Evolutionary conservation across 202 grass and related monocot species (phyloP).

Genomic region (Setaria italica): DNA sequence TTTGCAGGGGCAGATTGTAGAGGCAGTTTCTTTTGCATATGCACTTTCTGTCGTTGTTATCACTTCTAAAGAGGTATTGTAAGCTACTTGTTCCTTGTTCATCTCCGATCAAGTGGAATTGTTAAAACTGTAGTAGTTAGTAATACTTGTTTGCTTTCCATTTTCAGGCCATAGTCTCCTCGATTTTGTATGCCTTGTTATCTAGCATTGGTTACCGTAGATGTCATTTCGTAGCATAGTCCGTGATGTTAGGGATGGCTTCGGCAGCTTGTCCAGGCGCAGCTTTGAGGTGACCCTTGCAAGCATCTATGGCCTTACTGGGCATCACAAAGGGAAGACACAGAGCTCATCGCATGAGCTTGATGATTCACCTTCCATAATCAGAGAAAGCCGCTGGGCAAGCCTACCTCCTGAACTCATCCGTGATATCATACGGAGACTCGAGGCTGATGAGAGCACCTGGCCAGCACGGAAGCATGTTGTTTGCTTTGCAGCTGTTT

Average conservation of each 20-base stretch:
- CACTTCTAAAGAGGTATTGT: constrained; percentile 11
- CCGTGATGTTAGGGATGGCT: constrained; percentile 91
- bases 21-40: constrained; percentile 14
- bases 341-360: constrained; percentile 76
- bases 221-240: constrained; percentile 99
- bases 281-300: constrained; percentile 90
- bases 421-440: constrained; percentile 76
- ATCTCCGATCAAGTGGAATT: not conserved
- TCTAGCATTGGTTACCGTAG: constrained; percentile 36
- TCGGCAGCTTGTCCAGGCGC: constrained; percentile 83
- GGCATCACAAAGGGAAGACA: constrained; percentile 65
- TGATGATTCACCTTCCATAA: constrained; percentile 58
- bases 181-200: constrained; percentile 46
- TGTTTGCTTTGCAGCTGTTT: constrained; percentile 88
- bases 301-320: constrained; percentile 73
- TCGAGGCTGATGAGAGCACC: constrained; percentile 79
- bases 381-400: constrained; percentile 81
- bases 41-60: not conserved
- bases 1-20: constrained; percentile 45
- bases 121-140: not conserved
- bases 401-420: constrained; percentile 92
- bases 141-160: constrained; percentile 19
- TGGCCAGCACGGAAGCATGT: constrained; percentile 93
- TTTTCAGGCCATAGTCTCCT: constrained; percentile 41
- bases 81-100: constrained; percentile 10